Conservation (phyloP, 108 stramenopile species). For the Ochromonas danica region DNA sequence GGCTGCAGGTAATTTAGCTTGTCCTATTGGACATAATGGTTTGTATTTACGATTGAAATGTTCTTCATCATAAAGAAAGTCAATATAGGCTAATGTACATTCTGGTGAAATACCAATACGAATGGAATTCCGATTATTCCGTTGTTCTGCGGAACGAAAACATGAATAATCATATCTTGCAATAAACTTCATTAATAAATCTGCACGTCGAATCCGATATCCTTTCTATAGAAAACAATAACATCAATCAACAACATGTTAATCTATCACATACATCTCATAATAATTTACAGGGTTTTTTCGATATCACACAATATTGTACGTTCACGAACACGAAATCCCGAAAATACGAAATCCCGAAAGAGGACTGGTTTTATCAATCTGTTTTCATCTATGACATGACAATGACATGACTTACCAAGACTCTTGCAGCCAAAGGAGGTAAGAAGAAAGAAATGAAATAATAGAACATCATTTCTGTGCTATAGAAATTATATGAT, state of each 20-base stretch:
- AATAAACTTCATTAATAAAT: constrained; percentile 13
- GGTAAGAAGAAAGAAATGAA: not conserved
- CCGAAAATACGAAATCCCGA: too few species aligned
- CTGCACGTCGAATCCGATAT: not conserved
- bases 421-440: not conserved
- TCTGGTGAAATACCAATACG: constrained; percentile 30
- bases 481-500: not conserved
- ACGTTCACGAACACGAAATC: too few species aligned
- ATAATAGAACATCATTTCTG: not conserved
- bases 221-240: not conserved
- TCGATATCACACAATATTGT: too few species aligned
- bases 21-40: constrained; percentile 10
- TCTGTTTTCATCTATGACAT: constrained; percentile 2
- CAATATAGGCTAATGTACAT: constrained; percentile 25
- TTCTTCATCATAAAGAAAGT: constrained; percentile 30
- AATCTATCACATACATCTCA: not conserved
- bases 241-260: not conserved
- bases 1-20: constrained; percentile 9
- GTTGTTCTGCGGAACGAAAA: not conserved
- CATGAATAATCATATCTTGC: constrained; percentile 13
- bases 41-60: not conserved
- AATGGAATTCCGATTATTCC: not conserved
- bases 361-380: too few species aligned
- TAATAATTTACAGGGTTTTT: not conserved
- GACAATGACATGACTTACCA: not conserved